Evolutionary conservation across 352 stramenopile genomes (phyloP), one percentile per base, ranked within the genome.

Genomic region (Pythium sukuiense): DNA sequence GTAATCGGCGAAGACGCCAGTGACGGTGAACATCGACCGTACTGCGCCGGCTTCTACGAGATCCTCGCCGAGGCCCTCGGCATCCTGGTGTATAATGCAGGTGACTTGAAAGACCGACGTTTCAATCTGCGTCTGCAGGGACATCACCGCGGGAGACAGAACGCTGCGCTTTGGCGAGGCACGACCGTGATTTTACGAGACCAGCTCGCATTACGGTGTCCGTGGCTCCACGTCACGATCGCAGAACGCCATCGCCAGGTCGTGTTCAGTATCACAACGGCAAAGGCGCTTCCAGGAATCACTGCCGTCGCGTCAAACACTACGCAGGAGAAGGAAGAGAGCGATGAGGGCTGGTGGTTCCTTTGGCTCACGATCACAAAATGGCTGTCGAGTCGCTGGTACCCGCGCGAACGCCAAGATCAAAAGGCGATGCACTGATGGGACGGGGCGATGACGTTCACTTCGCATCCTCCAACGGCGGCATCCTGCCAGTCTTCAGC

Each of bases 201-300:
- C 30, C 37, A 56, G 48, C 60, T 67, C 29, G 39, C 59, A 39
- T 5, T 14, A 18, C 52, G 30, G 3, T 67, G 50, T 59, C 60
- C 60, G 27, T 67, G 60, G 60, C 37, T 67, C n/a, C 52, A 61
- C 60, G 33, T 67, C 30, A 55, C 52, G 9, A 61, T 67, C 60
- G 56, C 52, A 0, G 60, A 67, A 39, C 60, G 60, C 20, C 52
- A 67, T 27, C 52, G 60, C 39, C 50, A 67, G 33, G 60, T 67
- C 16, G 39, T 59, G 24, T 30, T 55, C 13, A 27, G 45, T 7
- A 35, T 67, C 27, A 67, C 60, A 11, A 56, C 60, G 11, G 41
- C 41, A 14, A 45, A 33, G 6, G 20, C 43, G 6, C n/a, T 24
- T 50, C 16, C 43, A 14, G 43, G n/a, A 6, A 1, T 29, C 20